A percentile compares a stretch with the other conserved stretches of the same genome.
phyloP scores from a whole-genome alignment of 2,329 filamentous ascomycete species.

The Mycocentrospora acerina region DNA sequence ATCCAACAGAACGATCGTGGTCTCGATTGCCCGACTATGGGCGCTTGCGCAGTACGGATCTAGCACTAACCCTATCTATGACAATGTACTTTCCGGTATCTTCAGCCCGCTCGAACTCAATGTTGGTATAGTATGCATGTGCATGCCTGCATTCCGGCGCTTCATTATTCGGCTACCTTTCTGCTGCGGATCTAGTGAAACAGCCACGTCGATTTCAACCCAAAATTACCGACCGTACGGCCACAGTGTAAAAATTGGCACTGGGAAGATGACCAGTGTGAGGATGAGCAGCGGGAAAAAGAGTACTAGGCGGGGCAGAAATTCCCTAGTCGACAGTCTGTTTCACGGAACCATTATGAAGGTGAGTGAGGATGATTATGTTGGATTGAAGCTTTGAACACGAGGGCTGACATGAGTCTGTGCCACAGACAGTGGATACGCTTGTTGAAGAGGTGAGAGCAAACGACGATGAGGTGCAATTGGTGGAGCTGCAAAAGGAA shows the following conservation, averaged over 20 bases:
- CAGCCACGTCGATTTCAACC: no score
- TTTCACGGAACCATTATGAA: conserved; percentile 9
- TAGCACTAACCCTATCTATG: conserved; percentile 4
- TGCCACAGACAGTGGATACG: conserved; percentile 7
- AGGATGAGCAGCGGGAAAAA: conserved; percentile 1
- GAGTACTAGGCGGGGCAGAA: conserved; percentile 5
- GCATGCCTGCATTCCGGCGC: conserved; percentile 6
- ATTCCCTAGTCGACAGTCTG: conserved; percentile 9
- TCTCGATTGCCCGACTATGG: background rate
- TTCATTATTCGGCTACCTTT: conserved; percentile 1
- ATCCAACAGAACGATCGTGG: background rate
- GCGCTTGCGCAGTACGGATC: background rate
- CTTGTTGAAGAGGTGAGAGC: conserved; percentile 1
- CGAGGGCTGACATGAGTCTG: no score
- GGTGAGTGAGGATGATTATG: no score
- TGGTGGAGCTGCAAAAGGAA: conserved; percentile 5
- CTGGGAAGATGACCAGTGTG: background rate
- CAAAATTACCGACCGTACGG: no score
- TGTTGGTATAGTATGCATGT: conserved; percentile 6
- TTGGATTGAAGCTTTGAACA: no score
- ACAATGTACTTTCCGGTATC: background rate
- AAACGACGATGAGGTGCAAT: conserved; percentile 6
- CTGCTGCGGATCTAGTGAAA: background rate
- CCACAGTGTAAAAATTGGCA: background rate
- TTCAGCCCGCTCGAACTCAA: conserved; percentile 3